Base-by-base conservation (phyloP, 495 filamentous ascomycete genomes). In the Extremus antarcticus region DNA sequence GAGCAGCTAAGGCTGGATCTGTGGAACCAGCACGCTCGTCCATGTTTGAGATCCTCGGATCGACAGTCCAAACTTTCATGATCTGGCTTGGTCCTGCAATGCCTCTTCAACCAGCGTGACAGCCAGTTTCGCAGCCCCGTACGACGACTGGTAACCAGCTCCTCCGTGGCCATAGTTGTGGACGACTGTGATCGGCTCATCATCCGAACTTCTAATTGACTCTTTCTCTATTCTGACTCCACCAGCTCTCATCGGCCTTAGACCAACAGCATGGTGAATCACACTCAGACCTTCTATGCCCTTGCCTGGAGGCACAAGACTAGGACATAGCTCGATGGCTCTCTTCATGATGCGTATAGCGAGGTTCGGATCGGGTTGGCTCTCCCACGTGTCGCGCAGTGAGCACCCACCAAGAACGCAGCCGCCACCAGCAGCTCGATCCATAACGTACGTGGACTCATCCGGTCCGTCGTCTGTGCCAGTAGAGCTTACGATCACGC, bases 111-210 rank as follows among this genome's bases (percentile, higher is more conserved):
- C 87, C 65, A 96, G 68, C 59, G 75, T 75, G 20, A 85, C 77
- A 0, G 82, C 85, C 46, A 77, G 73, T 60, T 81, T 71, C 0
- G 90, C 82, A 70, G 87, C 90, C 1, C 94, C 92, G 68, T 87
- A 98, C 19, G 82, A 86, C 21, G 81, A 78, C 68, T 98, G 92
- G 64, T 95, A 81, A 19, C 78, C 92, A 74, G 88, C 95, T 0
- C 92, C 92, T 0, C 87, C 90, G 72, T 95, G 91, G 9, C 94
- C 94, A 66, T 98, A 98, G 60, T 95, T 91, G 66, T 98, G 94
- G 56, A 98, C 88, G 10, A 95, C 80, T 70, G 77, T 81, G 0
- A 79, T 74, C 9, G 11, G 9, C 20, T 17, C 9, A 3, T 76
- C 68, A 21, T 90, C 78, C 59, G 73, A 74, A 17, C 76, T 83